Evolutionary conservation across 1,139 yeast genomes (phyloP), one percentile per base, ranked within the genome.

Genomic region (Protomyces inouyei): DNA sequence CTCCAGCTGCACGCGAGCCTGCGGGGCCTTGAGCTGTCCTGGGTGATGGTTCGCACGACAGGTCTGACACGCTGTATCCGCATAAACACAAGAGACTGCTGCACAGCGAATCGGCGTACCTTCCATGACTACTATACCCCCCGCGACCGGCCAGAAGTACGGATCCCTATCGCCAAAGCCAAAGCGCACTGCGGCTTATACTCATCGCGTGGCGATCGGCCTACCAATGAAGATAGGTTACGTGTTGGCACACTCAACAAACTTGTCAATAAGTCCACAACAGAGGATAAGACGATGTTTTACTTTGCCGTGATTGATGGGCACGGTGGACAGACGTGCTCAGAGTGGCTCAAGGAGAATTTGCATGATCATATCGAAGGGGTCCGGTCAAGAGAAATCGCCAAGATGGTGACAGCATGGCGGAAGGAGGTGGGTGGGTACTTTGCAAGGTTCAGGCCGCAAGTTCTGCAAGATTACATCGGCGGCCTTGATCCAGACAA

Each of bases 101-200:
- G 32, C 32, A 28, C 32, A 5, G 32, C 43, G 10, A n/a, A n/a
- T 12, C 43, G 43, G 8, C 40, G 56, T 3, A n/a, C 8, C 36
- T 59, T 59, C 23, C 56, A 59, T 23, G 48, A 59, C 43, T 59
- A 59, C 63, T 59, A 59, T 23, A 59, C 63, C 2, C 63, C 63
- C 6, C 57, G 52, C 16, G 57, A 59, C 12, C 57, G 54, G 10
- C 63, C 63, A 9, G 63, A 65, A 10, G 74, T 74, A 37, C 73
- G 79, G 53, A 82, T 86, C 6, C 85, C 86, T 45, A 75, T 89
- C 66, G 75, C 83, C 40, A 85, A 84, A 70, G 85, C 87, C 12
- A 95, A 95, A 4, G 80, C 85, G 1, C 88, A 86, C 72, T 80
- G 90, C 51, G 98, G 98, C 6, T 95, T 92, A 75, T 82, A 79